phyloP scores from a whole-genome alignment of 768 basidiomycete species.

The Crassisporium funariophilum region DNA sequence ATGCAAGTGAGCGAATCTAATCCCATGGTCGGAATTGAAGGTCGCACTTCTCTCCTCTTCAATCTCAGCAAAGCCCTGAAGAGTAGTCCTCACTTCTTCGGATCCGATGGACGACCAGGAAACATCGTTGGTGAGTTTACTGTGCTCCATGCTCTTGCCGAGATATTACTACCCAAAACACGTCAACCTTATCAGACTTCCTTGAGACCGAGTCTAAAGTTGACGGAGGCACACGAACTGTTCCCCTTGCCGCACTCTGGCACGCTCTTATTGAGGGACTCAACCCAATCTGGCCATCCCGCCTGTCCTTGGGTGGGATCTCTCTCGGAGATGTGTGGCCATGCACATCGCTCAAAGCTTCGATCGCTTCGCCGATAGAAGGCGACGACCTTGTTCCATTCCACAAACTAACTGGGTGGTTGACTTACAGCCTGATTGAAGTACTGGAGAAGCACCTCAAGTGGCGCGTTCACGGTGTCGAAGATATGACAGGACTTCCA shows the following conservation, averaged over 20 bases:
- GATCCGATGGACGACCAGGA: conserved; percentile 73
- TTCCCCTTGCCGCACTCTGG: conserved; percentile 84
- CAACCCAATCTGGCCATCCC: conserved; percentile 87
- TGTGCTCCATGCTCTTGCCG: not conserved
- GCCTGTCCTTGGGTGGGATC: conserved; percentile 65
- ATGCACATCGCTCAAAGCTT: conserved; percentile 49
- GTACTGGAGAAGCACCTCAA: conserved; percentile 74
- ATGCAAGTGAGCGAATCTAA: conserved; percentile 83
- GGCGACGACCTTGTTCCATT: conserved; percentile 85
- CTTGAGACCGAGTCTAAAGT: conserved; percentile 56
- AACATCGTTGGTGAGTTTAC: conserved; percentile 69
- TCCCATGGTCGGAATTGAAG: conserved; percentile 89
- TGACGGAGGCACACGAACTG: conserved; percentile 41
- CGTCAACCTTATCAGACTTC: conserved; percentile 74
- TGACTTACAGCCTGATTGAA: conserved; percentile 87
- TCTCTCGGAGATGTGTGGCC: conserved; percentile 95
- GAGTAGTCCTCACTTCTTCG: conserved; percentile 69
- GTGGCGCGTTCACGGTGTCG: conserved; percentile 82
- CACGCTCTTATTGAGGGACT: conserved; percentile 78
- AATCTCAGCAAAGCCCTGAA: conserved; percentile 74
- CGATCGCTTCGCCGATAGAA: conserved; percentile 32
- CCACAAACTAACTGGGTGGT: conserved; percentile 96
- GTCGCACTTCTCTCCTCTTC: conserved; percentile 75
- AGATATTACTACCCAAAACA: not conserved
- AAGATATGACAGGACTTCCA: conserved; percentile 89